Evolutionary conservation across 192 early-diverging fungal species (phyloP), one percentile per base, ranked within the genome.

Genomic region (Coemansia sp.): DNA sequence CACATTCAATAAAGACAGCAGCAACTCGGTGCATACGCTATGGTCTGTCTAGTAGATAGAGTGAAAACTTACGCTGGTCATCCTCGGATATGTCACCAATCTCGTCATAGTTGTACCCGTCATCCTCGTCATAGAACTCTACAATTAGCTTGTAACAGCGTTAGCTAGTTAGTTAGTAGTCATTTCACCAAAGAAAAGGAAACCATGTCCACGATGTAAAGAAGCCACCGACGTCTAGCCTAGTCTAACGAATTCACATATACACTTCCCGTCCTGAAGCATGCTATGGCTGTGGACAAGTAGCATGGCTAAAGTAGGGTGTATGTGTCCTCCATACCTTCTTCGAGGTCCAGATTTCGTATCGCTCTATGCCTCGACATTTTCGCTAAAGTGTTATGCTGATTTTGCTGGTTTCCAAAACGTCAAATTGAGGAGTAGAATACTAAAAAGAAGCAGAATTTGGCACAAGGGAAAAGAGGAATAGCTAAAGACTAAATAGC

Each of bases 351-450:
- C 13, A 83, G 71, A 40, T 83, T 83, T 48, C 66, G 68, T 50
- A 83, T 52, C 18, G 75, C 81, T 18, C 81, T 64, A 61, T 83
- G 81, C 64, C 81, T 74, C 16, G 81, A 83, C 81, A 83, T 83
- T 71, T n/a, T 16, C 13, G 18, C 26, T 48, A 32, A 32, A 32
- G 32, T 32, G 23, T 63, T 11, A 39, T 37, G 9, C 54, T 47
- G 44, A n/a, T 45, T 59, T 49, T 64, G 37, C 16, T 7, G 42
- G 42, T 19, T 39, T 44, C 3, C 19, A 42, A 9, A 19, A 59
- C 6, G 5, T 21, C 6, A 44, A 39, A 63, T 39, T 63, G 56
- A 68, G 32, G 45, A 18, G 13, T 43, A 60, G 45, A 65, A 13
- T 4, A 1, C 12, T 10, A 72, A 63, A 44, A 52, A 57, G 43